These are phyloP conservation scores for Hypericum androsaemum DNA, from an alignment of 345 rosid genomes.

Conservation along the genomic window DNA sequence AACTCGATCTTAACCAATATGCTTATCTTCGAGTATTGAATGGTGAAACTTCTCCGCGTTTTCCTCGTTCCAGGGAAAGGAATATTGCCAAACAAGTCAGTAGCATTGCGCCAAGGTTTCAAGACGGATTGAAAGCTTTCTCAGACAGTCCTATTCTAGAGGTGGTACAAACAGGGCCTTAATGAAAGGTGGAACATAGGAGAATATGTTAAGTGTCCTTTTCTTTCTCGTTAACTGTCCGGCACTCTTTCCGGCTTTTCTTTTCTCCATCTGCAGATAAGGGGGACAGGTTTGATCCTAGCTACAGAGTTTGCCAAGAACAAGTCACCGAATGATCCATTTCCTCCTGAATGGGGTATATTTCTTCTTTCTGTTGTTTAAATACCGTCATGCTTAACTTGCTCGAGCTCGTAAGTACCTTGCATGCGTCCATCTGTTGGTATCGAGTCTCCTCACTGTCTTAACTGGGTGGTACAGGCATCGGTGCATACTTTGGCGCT, in stretches of 20 bases:
- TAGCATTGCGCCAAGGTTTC: slow-evolving; percentile 58
- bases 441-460: neutral
- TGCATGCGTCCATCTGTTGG: no score
- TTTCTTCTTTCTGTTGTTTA: no score
- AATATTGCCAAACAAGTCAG: slow-evolving; percentile 50
- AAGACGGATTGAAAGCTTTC: slow-evolving; percentile 77
- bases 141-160: slow-evolving; percentile 77
- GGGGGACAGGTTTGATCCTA: slow-evolving; percentile 87
- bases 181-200: neutral
- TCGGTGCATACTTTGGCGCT: slow-evolving; percentile 82
- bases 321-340: slow-evolving; percentile 79
- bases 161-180: slow-evolving; percentile 74
- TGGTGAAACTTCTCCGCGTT: neutral
- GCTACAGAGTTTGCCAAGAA: slow-evolving; percentile 82
- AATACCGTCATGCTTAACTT: no score
- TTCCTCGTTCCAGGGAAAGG: slow-evolving; percentile 51
- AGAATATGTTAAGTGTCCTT: neutral
- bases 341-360: slow-evolving; percentile 96
- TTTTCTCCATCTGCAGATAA: slow-evolving; percentile 41
- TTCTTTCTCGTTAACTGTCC: slow-evolving; percentile 2
- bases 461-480: slow-evolving; percentile 31
- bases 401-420: no score
- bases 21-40: neutral
- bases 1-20: neutral
- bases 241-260: neutral